Evolutionary conservation across 2,329 filamentous ascomycete genomes (phyloP).

Genomic region (Clonostachys rhizophaga): DNA sequence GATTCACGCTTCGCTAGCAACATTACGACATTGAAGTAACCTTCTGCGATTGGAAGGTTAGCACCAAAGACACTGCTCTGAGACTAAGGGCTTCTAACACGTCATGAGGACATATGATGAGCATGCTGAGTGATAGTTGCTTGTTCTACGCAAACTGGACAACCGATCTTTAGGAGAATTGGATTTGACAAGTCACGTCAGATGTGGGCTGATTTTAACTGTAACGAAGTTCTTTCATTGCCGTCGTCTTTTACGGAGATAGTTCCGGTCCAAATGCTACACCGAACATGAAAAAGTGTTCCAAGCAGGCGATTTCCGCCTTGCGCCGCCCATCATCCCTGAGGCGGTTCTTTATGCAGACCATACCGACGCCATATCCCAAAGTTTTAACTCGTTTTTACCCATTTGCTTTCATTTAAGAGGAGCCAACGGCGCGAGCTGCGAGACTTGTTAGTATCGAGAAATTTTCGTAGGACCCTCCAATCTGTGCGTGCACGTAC

Average conservation of each 20-base stretch:
- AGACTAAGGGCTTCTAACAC: too few relatives aligned
- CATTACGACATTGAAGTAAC: too few relatives aligned
- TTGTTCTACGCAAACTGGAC: too few relatives aligned
- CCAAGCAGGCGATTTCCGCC: constrained; percentile 27
- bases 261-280: constrained; percentile 30
- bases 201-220: neutral
- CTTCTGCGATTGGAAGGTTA: too few relatives aligned
- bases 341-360: constrained; percentile 26
- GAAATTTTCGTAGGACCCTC: neutral
- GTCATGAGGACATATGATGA: too few relatives aligned
- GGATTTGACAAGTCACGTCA: too few relatives aligned
- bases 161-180: too few relatives aligned
- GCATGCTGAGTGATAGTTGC: too few relatives aligned
- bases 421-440: constrained; percentile 58
- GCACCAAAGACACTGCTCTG: too few relatives aligned
- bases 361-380: constrained; percentile 30
- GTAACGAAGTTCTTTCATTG: constrained; percentile 22
- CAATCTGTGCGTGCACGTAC: constrained; percentile 31
- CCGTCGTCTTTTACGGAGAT: constrained; percentile 29
- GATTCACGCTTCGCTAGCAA: too few relatives aligned
- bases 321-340: constrained; percentile 24
- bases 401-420: constrained; percentile 27
- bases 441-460: constrained; percentile 17
- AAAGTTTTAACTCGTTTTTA: constrained; percentile 14
- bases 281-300: constrained; percentile 32